phyloP scores from a whole-genome alignment of 768 basidiomycete species.

The Tulasnella sp. region DNA sequence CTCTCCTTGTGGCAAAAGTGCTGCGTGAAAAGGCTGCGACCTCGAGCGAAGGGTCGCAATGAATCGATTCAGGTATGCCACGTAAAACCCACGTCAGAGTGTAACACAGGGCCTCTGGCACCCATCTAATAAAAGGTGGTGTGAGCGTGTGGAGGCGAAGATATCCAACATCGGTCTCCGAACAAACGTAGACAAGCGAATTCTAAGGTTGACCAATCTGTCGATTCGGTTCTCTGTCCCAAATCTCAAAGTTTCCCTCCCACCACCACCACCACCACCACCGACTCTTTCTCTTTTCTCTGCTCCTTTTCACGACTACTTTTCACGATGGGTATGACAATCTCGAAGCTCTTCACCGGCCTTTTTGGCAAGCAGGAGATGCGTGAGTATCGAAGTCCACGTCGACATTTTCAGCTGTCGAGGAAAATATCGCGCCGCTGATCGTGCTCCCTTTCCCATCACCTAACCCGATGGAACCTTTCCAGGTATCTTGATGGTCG shows the following conservation, averaged over 20 bases:
- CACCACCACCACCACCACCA: background rate
- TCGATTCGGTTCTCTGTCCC: background rate
- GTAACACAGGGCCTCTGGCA: background rate
- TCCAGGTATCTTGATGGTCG: constrained; percentile 98
- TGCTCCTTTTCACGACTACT: background rate
- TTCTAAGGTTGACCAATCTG: constrained; percentile 8
- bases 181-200: constrained; percentile 8
- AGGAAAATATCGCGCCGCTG: background rate
- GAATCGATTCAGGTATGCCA: constrained; percentile 1
- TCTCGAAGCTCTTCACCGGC: constrained; percentile 59
- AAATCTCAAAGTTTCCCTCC: constrained; percentile 10
- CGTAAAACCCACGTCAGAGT: background rate
- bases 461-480: constrained; percentile 33
- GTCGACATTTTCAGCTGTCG: background rate
- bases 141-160: background rate
- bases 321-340: constrained; percentile 42
- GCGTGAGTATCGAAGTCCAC: constrained; percentile 59
- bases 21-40: background rate
- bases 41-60: background rate
- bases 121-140: background rate
- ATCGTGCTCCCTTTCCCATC: constrained; percentile 8
- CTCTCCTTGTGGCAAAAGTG: too few relatives aligned
- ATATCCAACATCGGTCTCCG: background rate
- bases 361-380: constrained; percentile 99
- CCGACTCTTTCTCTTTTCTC: too few relatives aligned